Evolutionary conservation across 805 yeast genomes (phyloP).

Genomic region (Lachancea fermentati): DNA sequence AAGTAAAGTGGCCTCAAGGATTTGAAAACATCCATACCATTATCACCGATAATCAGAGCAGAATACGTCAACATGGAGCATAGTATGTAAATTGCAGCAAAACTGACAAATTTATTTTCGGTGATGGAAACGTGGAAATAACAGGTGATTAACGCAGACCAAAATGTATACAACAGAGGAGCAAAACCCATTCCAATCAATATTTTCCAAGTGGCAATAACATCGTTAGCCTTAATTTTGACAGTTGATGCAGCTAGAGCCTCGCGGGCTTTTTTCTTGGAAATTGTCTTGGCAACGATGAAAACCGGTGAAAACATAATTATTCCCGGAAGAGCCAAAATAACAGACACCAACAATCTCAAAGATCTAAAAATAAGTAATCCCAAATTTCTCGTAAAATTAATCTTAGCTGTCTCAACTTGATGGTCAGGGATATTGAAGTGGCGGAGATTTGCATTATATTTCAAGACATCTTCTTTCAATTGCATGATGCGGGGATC

Average conservation of each 20-base stretch:
- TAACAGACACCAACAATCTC: conserved; percentile 49
- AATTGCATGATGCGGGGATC: conserved; percentile 61
- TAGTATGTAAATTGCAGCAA: conserved; percentile 51
- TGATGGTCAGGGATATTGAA: conserved; percentile 51
- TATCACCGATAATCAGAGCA: conserved; percentile 89
- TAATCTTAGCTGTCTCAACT: conserved; percentile 48
- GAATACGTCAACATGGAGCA: conserved; percentile 76
- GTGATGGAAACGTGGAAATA: conserved; percentile 30
- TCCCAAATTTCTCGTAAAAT: conserved; percentile 43
- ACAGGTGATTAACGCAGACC: conserved; percentile 56
- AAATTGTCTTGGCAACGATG: conserved; percentile 65
- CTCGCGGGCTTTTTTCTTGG: conserved; percentile 62
- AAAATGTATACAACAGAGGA: conserved; percentile 76
- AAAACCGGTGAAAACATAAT: conserved; percentile 86
- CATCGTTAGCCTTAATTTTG: conserved; percentile 87
- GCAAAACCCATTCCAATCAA: conserved; percentile 84
- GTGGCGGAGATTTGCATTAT: conserved; percentile 68
- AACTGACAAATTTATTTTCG: conserved; percentile 36
- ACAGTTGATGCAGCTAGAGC: conserved; percentile 87
- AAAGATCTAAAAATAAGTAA: conserved; percentile 53
- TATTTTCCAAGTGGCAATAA: conserved; percentile 95
- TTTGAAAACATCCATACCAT: conserved; percentile 83
- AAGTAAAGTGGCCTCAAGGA: conserved; percentile 76
- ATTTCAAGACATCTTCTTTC: conserved; percentile 56
- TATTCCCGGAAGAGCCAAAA: conserved; percentile 82